These are phyloP conservation scores for Botrytis medusae DNA, from an alignment of 2,329 filamentous ascomycete genomes.

Conservation along the genomic window DNA sequence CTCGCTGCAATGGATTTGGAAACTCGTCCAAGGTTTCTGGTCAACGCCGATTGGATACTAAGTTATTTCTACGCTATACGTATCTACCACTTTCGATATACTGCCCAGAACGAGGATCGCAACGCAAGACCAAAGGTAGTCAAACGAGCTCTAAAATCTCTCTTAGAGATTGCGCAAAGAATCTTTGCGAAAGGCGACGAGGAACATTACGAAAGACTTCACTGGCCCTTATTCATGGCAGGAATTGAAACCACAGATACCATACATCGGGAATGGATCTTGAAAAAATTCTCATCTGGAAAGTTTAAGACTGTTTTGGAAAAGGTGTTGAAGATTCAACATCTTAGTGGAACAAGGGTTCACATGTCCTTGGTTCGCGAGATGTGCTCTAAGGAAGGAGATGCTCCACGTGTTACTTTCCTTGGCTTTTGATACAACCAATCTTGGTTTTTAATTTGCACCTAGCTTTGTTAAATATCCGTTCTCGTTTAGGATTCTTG, in stretches of 20 bases:
- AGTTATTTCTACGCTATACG: constrained; percentile 16
- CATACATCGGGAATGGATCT: constrained; percentile 23
- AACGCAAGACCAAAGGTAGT: constrained; percentile 5
- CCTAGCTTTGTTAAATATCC: background rate
- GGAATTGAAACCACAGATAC: constrained; percentile 23
- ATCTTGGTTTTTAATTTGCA: background rate
- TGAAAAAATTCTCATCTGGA: constrained; percentile 1
- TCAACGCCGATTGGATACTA: constrained; percentile 14
- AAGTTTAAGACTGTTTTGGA: constrained; percentile 14
- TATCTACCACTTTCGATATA: constrained; percentile 14
- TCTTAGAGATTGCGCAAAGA: constrained; percentile 12
- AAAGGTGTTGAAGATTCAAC: constrained; percentile 15
- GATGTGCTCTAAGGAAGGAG: constrained; percentile 17
- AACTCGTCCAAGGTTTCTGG: constrained; percentile 1
- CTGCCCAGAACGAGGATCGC: background rate
- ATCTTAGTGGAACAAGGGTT: constrained; percentile 3
- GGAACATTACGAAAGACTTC: constrained; percentile 20
- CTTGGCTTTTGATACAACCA: constrained; percentile 5
- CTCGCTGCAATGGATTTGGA: background rate
- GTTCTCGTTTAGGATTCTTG: background rate
- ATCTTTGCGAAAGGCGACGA: constrained; percentile 12
- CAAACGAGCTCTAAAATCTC: constrained; percentile 10
- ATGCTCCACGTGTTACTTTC: constrained; percentile 17
- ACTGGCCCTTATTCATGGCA: constrained; percentile 25
- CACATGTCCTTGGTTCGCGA: constrained; percentile 12